Percentiles rank a stretch among this genome's conserved stretches.
phyloP scores from a whole-genome alignment of 352 stramenopile species.

The Phytophthora chlamydospora region DNA sequence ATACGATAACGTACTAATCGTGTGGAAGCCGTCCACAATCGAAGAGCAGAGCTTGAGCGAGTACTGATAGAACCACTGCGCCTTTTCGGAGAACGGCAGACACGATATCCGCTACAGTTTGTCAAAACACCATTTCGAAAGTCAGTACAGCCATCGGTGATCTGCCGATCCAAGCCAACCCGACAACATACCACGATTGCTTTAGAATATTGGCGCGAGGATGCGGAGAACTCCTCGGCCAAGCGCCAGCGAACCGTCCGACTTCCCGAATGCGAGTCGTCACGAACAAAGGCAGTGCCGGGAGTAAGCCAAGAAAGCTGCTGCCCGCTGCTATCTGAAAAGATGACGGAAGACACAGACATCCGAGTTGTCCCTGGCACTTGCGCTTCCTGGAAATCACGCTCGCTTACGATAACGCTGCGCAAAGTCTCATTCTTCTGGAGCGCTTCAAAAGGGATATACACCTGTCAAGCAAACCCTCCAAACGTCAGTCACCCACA shows the following conservation, averaged over 20 bases:
- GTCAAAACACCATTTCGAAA: neutral
- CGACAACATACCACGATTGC: conserved; percentile 27
- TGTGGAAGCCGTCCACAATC: conserved; percentile 61
- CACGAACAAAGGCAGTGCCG: conserved; percentile 41
- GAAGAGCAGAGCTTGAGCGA: conserved; percentile 64
- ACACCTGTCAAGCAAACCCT: conserved; percentile 27
- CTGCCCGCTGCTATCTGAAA: conserved; percentile 32
- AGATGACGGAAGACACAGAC: conserved; percentile 36
- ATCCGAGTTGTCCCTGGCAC: conserved; percentile 17
- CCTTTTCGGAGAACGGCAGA: conserved; percentile 64
- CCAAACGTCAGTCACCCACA: too few relatives aligned
- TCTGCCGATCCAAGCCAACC: neutral
- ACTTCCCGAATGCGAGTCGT: conserved; percentile 27
- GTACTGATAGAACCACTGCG: conserved; percentile 74
- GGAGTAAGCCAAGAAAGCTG: conserved; percentile 37
- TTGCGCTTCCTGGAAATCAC: conserved; percentile 34
- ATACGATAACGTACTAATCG: conserved; percentile 53
- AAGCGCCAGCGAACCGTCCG: conserved; percentile 25
- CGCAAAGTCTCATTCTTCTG: conserved; percentile 34
- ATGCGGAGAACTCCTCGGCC: conserved; percentile 32
- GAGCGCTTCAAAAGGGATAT: conserved; percentile 36
- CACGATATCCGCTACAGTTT: conserved; percentile 41
- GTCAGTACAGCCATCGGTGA: too few relatives aligned
- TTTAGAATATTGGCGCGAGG: conserved; percentile 40
- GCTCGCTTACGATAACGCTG: conserved; percentile 41